Evolutionary conservation across 352 stramenopile genomes (phyloP), one percentile per base, ranked within the genome.

Genomic region (Phytophthora macrochlamydospora): DNA sequence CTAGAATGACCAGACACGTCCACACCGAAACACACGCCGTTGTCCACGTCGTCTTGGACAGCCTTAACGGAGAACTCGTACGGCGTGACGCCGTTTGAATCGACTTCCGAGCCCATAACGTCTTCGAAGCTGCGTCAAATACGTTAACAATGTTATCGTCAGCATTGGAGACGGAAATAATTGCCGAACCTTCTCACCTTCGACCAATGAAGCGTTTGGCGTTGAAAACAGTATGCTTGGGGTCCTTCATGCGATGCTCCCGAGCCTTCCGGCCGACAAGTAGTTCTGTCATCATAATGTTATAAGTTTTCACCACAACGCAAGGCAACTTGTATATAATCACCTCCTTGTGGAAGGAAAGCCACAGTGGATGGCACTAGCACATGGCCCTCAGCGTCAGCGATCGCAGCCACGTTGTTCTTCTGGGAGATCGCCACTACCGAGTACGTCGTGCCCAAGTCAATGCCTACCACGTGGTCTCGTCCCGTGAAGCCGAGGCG

Each of bases 361-460:
- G 84, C 82, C 13, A 92, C 81, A 4, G 84, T 89, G 1, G 84
- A 92, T 13, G 84, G 84, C 7, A 87, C 73, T 11, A 92, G 54
- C n/a, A 83, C 38, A 31, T 85, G 58, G 30, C 77, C 81, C 8
- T 78, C 56, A 0, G 54, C 60, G 62, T 92, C 84, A 38, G 74
- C 46, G 56, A 92, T 87, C 49, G 88, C 74, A 45, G 72, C 91
- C 58, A 92, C 76, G 32, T 80, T 79, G 44, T 82, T 85, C 45
- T 82, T 78, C 51, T 87, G 84, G 2, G 78, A 75, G 54, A 92
- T 90, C 14, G 78, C 85, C 14, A 91, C 85, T 8, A 90, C 80
- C 38, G 84, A 93, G 75, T 90, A 93, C 65, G 84, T 93, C 44
- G 84, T 93, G 43, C 84, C 84, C 12, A 91, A 71, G 52, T 93